These are phyloP conservation scores for Rhizophagus clarus DNA, from an alignment of 192 early-diverging fungal species.

Conservation along the genomic window DNA sequence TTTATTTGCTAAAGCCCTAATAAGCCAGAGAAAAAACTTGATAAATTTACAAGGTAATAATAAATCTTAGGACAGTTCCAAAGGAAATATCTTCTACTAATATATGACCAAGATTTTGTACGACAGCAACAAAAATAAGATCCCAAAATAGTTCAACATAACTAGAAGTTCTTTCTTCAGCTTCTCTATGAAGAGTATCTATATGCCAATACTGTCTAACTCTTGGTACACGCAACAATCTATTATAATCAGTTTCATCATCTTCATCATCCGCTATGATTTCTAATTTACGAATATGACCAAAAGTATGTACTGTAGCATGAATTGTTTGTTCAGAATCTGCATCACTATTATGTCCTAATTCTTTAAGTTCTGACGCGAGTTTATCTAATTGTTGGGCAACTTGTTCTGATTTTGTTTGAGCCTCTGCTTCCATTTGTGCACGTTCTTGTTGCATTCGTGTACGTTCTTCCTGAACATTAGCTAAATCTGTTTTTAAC, in stretches of 20 bases:
- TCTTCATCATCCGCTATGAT: conserved; percentile 35
- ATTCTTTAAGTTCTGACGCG: conserved; percentile 17
- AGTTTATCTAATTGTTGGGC: conserved; percentile 25
- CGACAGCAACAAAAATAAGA: conserved; percentile 33
- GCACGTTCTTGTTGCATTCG: not conserved
- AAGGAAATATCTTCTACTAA: not conserved
- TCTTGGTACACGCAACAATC: conserved; percentile 25
- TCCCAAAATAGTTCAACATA: conserved; percentile 35
- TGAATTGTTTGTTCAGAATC: conserved; percentile 31
- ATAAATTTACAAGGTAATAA: conserved; percentile 30
- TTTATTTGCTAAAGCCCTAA: not conserved
- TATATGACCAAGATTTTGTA: conserved; percentile 21
- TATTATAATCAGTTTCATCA: conserved; percentile 8
- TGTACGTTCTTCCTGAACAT: not conserved
- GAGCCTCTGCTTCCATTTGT: not conserved
- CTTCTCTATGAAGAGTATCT: conserved; percentile 28
- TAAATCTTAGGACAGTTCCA: conserved; percentile 4
- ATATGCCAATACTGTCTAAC: conserved; percentile 33
- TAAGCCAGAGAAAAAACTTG: not conserved
- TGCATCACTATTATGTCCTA: conserved; percentile 6
- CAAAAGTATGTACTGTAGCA: conserved; percentile 37
- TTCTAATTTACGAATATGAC: conserved; percentile 23
- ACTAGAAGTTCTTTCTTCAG: conserved; percentile 22
- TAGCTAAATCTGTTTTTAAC: conserved; percentile 2
- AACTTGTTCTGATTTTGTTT: conserved; percentile 16